Evolutionary conservation across 345 rosid species (phyloP).

Genomic region (Hibiscus mutabilis): DNA sequence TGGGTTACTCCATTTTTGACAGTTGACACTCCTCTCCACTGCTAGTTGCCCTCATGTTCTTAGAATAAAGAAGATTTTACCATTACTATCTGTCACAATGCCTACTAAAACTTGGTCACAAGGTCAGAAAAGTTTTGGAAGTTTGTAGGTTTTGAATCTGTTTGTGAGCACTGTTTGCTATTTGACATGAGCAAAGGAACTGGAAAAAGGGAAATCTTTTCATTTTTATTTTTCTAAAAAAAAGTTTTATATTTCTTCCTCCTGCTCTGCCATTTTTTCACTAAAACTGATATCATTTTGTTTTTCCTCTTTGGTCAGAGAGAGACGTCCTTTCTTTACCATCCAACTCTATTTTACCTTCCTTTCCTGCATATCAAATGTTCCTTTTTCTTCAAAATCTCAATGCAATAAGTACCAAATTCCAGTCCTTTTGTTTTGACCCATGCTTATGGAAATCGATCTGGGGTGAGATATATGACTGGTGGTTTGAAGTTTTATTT

Average conservation of each 20-base stretch:
- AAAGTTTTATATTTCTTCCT: neutral
- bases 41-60: neutral
- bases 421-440: conserved; percentile 43
- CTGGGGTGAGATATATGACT: conserved; percentile 86
- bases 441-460: conserved; percentile 85
- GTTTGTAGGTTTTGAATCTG: neutral
- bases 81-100: conserved; percentile 68
- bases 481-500: conserved; percentile 89
- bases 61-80: neutral
- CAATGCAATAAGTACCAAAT: neutral
- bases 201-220: neutral
- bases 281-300: neutral
- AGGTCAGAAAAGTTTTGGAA: conserved; percentile 37
- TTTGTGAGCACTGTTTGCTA: neutral
- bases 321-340: neutral
- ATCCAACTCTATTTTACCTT: neutral
- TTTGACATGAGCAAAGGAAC: neutral
- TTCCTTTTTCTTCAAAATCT: neutral
- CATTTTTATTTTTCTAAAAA: neutral
- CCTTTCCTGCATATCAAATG: neutral
- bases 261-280: neutral
- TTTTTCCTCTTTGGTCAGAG: neutral
- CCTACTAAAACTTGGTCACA: conserved; percentile 84
- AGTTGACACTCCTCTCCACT: neutral
- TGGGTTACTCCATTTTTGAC: neutral